Evolutionary conservation across 2,329 filamentous ascomycete genomes (phyloP).

Genomic region (Aspergillus flavus): DNA sequence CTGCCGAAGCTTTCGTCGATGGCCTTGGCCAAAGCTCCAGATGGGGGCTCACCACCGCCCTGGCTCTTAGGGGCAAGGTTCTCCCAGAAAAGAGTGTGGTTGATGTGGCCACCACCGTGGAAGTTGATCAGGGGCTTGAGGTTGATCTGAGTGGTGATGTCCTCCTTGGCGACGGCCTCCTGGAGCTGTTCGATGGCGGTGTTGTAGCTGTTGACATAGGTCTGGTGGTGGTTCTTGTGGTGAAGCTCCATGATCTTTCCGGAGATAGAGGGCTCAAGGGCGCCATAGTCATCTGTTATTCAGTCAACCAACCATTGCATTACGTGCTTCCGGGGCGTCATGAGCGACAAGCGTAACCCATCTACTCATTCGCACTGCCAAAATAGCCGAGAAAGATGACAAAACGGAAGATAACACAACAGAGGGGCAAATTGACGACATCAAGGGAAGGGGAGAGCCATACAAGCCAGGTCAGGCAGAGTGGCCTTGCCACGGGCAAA

Average conservation of each 20-base stretch:
- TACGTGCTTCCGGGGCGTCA: not conserved
- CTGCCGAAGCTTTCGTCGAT: conserved; percentile 64
- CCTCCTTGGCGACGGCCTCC: conserved; percentile 56
- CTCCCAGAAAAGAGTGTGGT: conserved; percentile 69
- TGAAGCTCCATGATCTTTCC: conserved; percentile 96
- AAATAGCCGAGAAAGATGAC: not conserved
- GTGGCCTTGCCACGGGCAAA: conserved; percentile 88
- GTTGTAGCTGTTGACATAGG: conserved; percentile 90
- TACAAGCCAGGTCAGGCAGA: conserved; percentile 84
- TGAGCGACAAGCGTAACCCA: not conserved
- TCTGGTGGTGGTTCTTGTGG: conserved; percentile 92
- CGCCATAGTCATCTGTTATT: conserved; percentile 84
- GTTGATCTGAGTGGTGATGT: conserved; percentile 60
- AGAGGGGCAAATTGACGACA: not conserved
- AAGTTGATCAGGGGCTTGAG: conserved; percentile 66
- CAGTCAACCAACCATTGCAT: conserved; percentile 12
- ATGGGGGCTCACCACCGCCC: conserved; percentile 65
- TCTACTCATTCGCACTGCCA: not conserved
- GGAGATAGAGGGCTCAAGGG: conserved; percentile 81
- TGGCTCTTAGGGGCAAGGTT: conserved; percentile 64
- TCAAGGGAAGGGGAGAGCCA: conserved; percentile 28
- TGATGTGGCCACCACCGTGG: conserved; percentile 65
- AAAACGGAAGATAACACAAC: not conserved
- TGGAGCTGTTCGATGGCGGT: conserved; percentile 71
- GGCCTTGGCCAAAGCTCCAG: conserved; percentile 57